phyloP scores from a whole-genome alignment of 176 grass and related monocot species.

The Oryza rufipogon region DNA sequence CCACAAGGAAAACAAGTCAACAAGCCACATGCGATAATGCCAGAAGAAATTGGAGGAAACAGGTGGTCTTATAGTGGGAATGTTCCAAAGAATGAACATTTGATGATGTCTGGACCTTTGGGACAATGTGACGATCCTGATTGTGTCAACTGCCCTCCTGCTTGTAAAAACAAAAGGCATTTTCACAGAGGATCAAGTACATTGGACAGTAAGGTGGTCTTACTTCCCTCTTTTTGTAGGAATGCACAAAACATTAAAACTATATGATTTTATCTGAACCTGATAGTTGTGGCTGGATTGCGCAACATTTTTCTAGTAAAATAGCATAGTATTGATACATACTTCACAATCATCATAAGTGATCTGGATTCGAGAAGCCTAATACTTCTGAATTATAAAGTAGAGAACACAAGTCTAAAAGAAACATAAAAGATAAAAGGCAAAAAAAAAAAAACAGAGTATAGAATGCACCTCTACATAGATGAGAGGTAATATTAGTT shows the following conservation, averaged over 20 bases:
- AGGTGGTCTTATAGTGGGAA: slow-evolving; percentile 50
- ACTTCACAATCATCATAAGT: background rate
- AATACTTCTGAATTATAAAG: background rate
- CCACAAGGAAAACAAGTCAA: slow-evolving; percentile 48
- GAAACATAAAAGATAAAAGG: background rate
- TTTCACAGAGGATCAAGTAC: slow-evolving; percentile 49
- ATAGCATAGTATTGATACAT: background rate
- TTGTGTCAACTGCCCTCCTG: slow-evolving; percentile 81
- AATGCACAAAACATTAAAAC: background rate
- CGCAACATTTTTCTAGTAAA: background rate
- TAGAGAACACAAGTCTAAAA: background rate
- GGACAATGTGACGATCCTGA: slow-evolving; percentile 89
- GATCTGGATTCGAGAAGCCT: background rate
- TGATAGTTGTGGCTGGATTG: background rate
- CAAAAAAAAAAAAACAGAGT: background rate
- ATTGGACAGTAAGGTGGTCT: slow-evolving; percentile 72
- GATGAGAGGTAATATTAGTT: too few relatives aligned
- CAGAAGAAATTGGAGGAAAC: slow-evolving; percentile 51
- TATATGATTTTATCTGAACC: slow-evolving; percentile 16
- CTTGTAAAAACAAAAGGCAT: slow-evolving; percentile 73
- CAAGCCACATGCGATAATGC: slow-evolving; percentile 60
- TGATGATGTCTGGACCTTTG: slow-evolving; percentile 90
- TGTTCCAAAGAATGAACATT: slow-evolving; percentile 68
- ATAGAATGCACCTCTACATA: background rate
- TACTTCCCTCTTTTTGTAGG: background rate